These are phyloP conservation scores for Millerozyma acaciae DNA, from an alignment of 805 yeast genomes.

Conservation along the genomic window DNA sequence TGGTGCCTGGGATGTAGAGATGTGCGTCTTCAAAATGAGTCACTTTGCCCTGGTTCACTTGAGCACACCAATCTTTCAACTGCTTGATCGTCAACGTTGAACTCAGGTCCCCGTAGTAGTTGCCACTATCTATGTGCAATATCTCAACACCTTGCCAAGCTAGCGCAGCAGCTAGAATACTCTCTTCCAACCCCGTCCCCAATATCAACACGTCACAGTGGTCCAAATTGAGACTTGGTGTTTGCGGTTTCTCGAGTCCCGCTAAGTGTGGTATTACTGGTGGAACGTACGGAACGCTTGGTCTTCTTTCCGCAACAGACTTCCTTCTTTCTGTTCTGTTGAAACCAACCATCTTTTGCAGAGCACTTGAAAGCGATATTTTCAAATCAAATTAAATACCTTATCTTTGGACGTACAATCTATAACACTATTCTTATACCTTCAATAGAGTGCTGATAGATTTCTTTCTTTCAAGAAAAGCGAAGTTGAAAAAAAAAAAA, in stretches of 20 bases:
- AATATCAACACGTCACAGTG: conserved; percentile 81
- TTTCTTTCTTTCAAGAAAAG: too few species aligned
- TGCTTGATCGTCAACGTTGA: conserved; percentile 88
- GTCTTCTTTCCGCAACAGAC: conserved; percentile 45
- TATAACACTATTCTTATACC: too few species aligned
- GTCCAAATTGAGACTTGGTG: conserved; percentile 60
- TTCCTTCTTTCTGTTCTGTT: conserved; percentile 37
- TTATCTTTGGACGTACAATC: too few species aligned
- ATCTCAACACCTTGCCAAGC: conserved; percentile 99
- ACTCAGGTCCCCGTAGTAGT: conserved; percentile 83
- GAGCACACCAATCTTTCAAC: conserved; percentile 73
- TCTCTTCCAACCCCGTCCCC: conserved; percentile 90
- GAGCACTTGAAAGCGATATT: too few species aligned
- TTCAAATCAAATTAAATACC: too few species aligned
- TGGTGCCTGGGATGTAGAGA: conserved; percentile 65
- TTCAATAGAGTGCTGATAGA: too few species aligned
- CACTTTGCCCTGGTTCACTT: conserved; percentile 50
- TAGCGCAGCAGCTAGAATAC: conserved; percentile 86
- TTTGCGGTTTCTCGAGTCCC: conserved; percentile 69
- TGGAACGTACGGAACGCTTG: conserved; percentile 39
- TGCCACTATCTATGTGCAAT: conserved; percentile 79
- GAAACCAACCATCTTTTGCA: conserved; percentile 11
- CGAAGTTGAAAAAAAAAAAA: too few species aligned
- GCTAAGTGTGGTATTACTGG: conserved; percentile 65
- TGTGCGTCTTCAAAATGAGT: conserved; percentile 65